Conservation (phyloP, 169 alveolate genomes). For the Fabrea salina region DNA sequence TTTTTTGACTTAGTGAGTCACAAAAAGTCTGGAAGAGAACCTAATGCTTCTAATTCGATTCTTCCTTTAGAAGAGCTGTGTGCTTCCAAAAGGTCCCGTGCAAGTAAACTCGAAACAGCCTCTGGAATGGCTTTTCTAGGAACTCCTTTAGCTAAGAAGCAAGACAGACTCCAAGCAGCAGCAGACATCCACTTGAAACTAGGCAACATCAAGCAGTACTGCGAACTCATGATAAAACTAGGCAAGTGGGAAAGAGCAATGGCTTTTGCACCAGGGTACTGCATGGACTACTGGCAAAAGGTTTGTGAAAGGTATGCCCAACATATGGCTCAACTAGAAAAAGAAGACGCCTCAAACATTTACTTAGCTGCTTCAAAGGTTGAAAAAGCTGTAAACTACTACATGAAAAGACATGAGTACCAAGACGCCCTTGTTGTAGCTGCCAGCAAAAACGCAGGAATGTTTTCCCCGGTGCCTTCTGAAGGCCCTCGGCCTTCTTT, state of each 20-base stretch:
- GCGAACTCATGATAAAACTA: slow-evolving; percentile 46
- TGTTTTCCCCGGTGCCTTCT: not conserved
- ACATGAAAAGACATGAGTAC: slow-evolving; percentile 35
- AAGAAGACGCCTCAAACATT: slow-evolving; percentile 35
- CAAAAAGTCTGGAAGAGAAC: not conserved
- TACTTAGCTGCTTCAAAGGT: slow-evolving; percentile 30
- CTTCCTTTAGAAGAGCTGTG: slow-evolving; percentile 15
- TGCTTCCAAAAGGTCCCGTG: not conserved
- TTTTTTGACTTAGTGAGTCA: slow-evolving; percentile 28
- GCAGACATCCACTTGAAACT: slow-evolving; percentile 43
- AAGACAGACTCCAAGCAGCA: slow-evolving; percentile 44
- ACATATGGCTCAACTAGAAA: slow-evolving; percentile 1
- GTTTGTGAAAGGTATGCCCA: slow-evolving; percentile 20
- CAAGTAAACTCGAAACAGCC: slow-evolving; percentile 34
- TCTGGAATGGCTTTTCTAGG: slow-evolving; percentile 38
- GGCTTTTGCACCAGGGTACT: slow-evolving; percentile 60
- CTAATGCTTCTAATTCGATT: not conserved
- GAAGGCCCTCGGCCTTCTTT: not conserved
- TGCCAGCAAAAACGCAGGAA: not conserved
- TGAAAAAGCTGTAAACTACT: slow-evolving; percentile 42
- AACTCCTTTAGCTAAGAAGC: slow-evolving; percentile 37
- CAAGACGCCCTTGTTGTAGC: slow-evolving; percentile 52
- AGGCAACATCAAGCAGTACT: slow-evolving; percentile 51
- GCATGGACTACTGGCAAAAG: slow-evolving; percentile 52
- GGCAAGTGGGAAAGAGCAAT: slow-evolving; percentile 56